Base-by-base conservation (phyloP, 148 eudicot species). In the Chenopodium album region DNA sequence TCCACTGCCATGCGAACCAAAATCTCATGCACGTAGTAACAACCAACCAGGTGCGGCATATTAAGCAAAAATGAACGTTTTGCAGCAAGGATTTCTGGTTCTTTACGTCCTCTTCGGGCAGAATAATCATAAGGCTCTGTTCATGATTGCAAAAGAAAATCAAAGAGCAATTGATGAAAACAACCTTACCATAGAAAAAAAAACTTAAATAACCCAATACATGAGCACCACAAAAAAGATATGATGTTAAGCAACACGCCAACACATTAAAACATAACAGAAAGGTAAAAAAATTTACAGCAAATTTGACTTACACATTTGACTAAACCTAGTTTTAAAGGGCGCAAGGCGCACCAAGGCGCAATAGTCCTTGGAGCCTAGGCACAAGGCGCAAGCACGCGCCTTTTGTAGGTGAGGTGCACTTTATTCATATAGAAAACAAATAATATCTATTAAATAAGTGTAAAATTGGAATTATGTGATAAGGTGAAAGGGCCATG, bases 61-160 rank as follows among this genome's bases (percentile, higher is more conserved):
- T 96, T 92, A 84, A 94, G 95, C 31, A 96, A 87, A 87, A 84
- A 96, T 82, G 88, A 85, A 71, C 99, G 98, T 89, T 96, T 96
- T 74, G 81, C 91, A 28, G 94, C 62, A 56, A 56, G 62, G 62
- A 56, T 56, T 56, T 56, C 90, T 4, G 95, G 97, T 83, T 91
- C 98, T 85, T 94, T 90, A 80, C 93, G 87, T 67, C 97, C 99
- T 82, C 98, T 88, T 89, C 98, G 86, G 76, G 89, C 91, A 84
- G 87, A 87, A 91, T 83, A 91, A 81, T 90, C 88, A 82, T 92
- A 94, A 83, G 98, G 98, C 85, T 96, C 99, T 96, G 91, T 62
- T 81, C 85, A 88, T 34, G 54, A 63, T 65, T 29, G 46, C 56
- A 76, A 73, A 80, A 56, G 63, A 16, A 80, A 31, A 82, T 79